Percentiles rank a stretch among this genome's conserved stretches.
Evolutionary conservation across 495 filamentous ascomycete genomes (phyloP).

Genomic region (Podospora fimiseda): DNA sequence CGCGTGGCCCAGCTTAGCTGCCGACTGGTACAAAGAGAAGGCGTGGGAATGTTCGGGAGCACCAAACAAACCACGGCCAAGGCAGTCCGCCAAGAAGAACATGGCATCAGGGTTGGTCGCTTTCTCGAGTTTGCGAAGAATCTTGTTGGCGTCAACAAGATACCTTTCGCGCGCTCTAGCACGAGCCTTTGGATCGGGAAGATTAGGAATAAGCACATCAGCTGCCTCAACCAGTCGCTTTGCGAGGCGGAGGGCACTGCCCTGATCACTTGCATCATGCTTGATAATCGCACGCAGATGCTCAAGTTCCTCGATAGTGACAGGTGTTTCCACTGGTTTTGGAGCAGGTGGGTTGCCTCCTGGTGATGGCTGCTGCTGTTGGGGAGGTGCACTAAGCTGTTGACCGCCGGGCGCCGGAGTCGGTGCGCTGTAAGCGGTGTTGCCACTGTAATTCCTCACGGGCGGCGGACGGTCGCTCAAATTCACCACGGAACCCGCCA

Average conservation of each 20-base stretch:
- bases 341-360: slow-evolving; percentile 9
- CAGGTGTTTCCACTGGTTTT: slow-evolving; percentile 43
- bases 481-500: slow-evolving; percentile 49
- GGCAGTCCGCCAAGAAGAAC: slow-evolving; percentile 89
- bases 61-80: slow-evolving; percentile 61
- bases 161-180: slow-evolving; percentile 78
- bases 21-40: slow-evolving; percentile 86
- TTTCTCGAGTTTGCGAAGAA: slow-evolving; percentile 75
- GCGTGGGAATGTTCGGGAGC: slow-evolving; percentile 82
- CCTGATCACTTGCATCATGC: slow-evolving; percentile 63
- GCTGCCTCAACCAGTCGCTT: slow-evolving; percentile 85
- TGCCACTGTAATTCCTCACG: slow-evolving; percentile 60
- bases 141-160: slow-evolving; percentile 77
- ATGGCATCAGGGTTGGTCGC: slow-evolving; percentile 69
- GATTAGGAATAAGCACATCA: slow-evolving; percentile 61
- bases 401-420: slow-evolving; percentile 9
- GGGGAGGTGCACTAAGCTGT: slow-evolving; percentile 15
- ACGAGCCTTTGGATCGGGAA: slow-evolving; percentile 68
- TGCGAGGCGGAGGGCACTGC: slow-evolving; percentile 63
- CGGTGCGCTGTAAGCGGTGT: slow-evolving; percentile 29
- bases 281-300: slow-evolving; percentile 59
- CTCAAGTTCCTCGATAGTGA: slow-evolving; percentile 75
- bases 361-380: slow-evolving; percentile 13
- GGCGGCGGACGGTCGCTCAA: slow-evolving; percentile 56
- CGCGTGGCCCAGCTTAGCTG: slow-evolving; percentile 80